Base-by-base conservation (phyloP, 305 asterid species). In the Solanum hybrid region DNA sequence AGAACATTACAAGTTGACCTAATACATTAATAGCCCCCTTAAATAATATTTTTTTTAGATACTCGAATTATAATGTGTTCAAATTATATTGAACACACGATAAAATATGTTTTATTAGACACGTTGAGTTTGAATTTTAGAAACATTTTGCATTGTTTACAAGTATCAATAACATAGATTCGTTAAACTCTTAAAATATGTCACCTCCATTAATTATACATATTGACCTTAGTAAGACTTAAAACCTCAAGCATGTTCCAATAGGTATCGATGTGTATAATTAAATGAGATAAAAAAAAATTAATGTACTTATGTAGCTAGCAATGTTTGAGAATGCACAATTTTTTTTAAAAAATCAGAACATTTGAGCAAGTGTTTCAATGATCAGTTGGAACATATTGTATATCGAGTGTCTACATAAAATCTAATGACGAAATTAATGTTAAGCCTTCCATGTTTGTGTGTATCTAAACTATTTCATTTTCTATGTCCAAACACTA, bases 371-470 rank as follows among this genome's bases (percentile, higher is more conserved):
- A n/a, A 3, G 29, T 67, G 74, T 67, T n/a, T 67, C 13, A 22
- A n/a, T 20, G 71, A 8, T 61, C 12, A 61, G 26, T 61, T 61
- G 10, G 71, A 8, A 61, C 26, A 20, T 0, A 67, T 67, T 13
- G 6, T 67, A 9, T 9, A 4, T n/a, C 29, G 14, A 67, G 14
- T 67, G 28, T 97, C 92, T 82, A 97, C 86, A 91, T 85, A 39
- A n/a, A 73, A 82, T 33, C 26, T 80, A 6, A 11, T 88, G 74
- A 67, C 12, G 2, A 67, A 67, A 22, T 67, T 67, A 67, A 9
- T 67, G 26, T 67, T n/a, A 67, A 67, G 13, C 74, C 74, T 67
- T 67, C 28, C 74, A 67, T 22, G 14, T 69, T 37, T 61, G 71
- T 61, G 26, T 20, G 71, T 8, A 2, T 61, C 26, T 61, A 20